Percentiles rank a stretch among this genome's conserved stretches.
Evolutionary conservation across 208 protist species (phyloP).

Genomic region (Phytomonas sp.): DNA sequence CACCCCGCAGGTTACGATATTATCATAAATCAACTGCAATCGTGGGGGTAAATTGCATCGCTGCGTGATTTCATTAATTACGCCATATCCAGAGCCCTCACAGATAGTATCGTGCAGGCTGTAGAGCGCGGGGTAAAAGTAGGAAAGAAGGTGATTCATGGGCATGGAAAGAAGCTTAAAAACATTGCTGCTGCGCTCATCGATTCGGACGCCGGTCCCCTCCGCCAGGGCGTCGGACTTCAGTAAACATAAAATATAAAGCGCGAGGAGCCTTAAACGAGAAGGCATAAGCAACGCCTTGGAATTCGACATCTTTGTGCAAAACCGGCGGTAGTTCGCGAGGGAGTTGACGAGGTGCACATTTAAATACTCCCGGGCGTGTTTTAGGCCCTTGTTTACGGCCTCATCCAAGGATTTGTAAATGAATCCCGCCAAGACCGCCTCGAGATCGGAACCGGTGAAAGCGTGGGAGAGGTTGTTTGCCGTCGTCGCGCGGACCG

Average conservation of each 20-base stretch:
- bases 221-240: conserved; percentile 74
- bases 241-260: conserved; percentile 79
- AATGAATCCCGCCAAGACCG: conserved; percentile 48
- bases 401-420: conserved; percentile 45
- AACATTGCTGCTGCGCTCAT: conserved; percentile 69
- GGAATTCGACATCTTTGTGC: conserved; percentile 13
- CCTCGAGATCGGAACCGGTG: conserved; percentile 74
- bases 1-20: conserved; percentile 52
- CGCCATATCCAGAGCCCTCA: conserved; percentile 13
- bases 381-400: conserved; percentile 70
- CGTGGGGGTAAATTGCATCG: conserved; percentile 54
- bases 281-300: conserved; percentile 86
- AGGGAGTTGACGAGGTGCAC: conserved; percentile 64
- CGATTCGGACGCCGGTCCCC: conserved; percentile 51
- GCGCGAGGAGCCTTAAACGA: conserved; percentile 87
- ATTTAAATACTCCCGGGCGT: conserved; percentile 38
- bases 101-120: conserved; percentile 41
- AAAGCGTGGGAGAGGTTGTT: conserved; percentile 39
- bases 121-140: conserved; percentile 84
- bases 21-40: conserved; percentile 64
- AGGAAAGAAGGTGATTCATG: conserved; percentile 51
- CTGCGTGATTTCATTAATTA: conserved; percentile 36
- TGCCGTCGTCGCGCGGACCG: conserved; percentile 36
- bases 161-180: conserved; percentile 70
- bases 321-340: conserved; percentile 69